Evolutionary conservation across 176 grass and related monocot genomes (phyloP).

Genomic region (Phyllostachys edulis): DNA sequence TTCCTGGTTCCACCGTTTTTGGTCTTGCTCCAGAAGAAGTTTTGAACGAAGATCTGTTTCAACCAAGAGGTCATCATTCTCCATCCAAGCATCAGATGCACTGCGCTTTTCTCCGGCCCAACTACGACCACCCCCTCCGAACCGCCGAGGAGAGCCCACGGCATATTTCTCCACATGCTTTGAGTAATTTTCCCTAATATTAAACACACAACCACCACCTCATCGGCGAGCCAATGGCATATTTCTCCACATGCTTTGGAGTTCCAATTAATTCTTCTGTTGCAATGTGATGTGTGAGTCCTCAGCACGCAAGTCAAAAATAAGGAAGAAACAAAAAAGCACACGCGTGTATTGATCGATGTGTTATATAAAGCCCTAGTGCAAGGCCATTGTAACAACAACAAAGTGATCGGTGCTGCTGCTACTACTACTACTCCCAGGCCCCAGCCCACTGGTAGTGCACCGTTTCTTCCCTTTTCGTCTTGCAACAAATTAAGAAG

Average conservation of each 20-base stretch:
- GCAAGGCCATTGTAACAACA: conserved; percentile 22
- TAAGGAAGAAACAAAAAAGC: not conserved
- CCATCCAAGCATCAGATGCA: too few species aligned
- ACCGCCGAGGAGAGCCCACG: too few species aligned
- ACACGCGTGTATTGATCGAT: not conserved
- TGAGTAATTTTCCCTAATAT: too few species aligned
- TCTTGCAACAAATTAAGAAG: not conserved
- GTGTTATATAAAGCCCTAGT: conserved; percentile 45
- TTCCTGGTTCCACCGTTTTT: too few species aligned
- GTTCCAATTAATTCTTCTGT: conserved; percentile 15
- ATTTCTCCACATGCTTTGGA: conserved; percentile 28
- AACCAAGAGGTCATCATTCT: too few species aligned
- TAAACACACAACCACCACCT: conserved; percentile 10
- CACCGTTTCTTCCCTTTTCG: not conserved
- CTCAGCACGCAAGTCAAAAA: conserved; percentile 16
- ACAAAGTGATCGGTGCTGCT: not conserved
- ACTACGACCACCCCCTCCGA: too few species aligned
- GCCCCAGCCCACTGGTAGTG: not conserved
- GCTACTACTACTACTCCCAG: not conserved
- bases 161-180: too few species aligned
- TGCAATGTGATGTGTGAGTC: conserved; percentile 1
- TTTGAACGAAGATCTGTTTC: too few species aligned
- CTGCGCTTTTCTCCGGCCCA: too few species aligned
- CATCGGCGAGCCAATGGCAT: not conserved
- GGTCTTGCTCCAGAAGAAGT: too few species aligned